Evolutionary conservation across 2,329 filamentous ascomycete species (phyloP), one percentile per base, ranked within the genome.

Genomic region (Fusarium agapanthi): DNA sequence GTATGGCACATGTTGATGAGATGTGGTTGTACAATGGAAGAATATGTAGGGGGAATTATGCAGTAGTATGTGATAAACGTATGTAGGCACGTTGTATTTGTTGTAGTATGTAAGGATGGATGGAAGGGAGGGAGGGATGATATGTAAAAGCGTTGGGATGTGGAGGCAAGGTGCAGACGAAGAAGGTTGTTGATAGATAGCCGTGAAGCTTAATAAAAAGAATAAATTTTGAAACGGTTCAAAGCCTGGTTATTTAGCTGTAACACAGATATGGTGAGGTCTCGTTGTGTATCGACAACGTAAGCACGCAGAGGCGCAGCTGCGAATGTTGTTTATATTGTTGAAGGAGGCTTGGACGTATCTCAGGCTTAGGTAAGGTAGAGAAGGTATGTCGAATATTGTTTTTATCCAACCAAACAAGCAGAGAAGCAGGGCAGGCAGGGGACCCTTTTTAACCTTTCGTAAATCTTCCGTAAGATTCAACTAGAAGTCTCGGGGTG

Each of bases 1-100:
- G 72, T 78, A 75, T 79, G 78, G 55, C 78, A 79, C 78, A 79
- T 79, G 61, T 58, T 74, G 74, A 66, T 32, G 53, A 55, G 44
- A 47, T 63, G 61, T 63, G 51, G 66, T 58, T 69, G 65, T 68
- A 56, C 65, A 59, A 15, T 38, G 48, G 44, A 20, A 34, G 56
- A 20, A 30, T 58, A 41, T 34, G 50, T 57, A 56, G 44, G 41
- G 53, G 37, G 34, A 18, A 16, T 55, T 63, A 53, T 61, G 59
- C 37, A 53, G 26, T 58, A 43, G 50, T 61, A 41, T 69, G 45
- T n/a, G 38, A 30, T 32, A 32, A 30, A 47, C 37, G 37, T 54
- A 58, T 38, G 20, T 50, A 30, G 41, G 47, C 40, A 35, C 54
- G 56, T 26, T 58, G 56, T 51, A 58, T 37, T 28, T 50, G 41